Evolutionary conservation across 2,329 filamentous ascomycete genomes (phyloP).

Genomic region (Simplicillium sp.): DNA sequence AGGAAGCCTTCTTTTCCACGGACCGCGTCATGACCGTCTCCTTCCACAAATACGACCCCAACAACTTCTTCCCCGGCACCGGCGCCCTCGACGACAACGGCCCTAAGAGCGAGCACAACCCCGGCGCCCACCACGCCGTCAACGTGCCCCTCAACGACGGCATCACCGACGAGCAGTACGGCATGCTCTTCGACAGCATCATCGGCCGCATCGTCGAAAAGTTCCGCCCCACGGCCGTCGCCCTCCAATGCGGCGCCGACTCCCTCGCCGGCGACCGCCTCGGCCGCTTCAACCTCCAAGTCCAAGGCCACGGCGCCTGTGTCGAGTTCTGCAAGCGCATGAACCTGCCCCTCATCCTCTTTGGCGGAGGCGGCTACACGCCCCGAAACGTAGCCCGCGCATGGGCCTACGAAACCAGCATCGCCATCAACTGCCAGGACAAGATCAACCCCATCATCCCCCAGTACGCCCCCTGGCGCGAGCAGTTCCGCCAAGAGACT

Average conservation of each 20-base stretch:
- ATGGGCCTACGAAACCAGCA: constrained; percentile 93
- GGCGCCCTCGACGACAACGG: constrained; percentile 82
- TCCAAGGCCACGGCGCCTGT: constrained; percentile 86
- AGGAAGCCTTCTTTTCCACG: constrained; percentile 83
- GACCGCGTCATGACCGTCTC: constrained; percentile 88
- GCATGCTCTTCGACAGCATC: constrained; percentile 72
- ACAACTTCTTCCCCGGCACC: constrained; percentile 80
- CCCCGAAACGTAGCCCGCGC: constrained; percentile 92
- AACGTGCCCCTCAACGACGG: constrained; percentile 88
- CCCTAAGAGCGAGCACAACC: constrained; percentile 71
- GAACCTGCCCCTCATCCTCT: constrained; percentile 73
- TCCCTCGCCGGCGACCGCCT: constrained; percentile 87
- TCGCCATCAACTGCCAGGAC: constrained; percentile 68
- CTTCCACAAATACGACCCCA: constrained; percentile 90
- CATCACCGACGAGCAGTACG: constrained; percentile 85
- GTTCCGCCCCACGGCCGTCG: constrained; percentile 85
- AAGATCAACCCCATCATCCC: constrained; percentile 67
- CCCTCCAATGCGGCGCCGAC: constrained; percentile 92
- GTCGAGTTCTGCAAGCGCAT: constrained; percentile 81
- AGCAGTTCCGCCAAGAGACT: constrained; percentile 80
- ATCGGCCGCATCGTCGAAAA: constrained; percentile 69
- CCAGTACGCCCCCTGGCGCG: constrained; percentile 70
- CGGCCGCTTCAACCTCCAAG: constrained; percentile 93
- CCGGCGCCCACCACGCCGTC: constrained; percentile 79
- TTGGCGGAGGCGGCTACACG: constrained; percentile 93